phyloP scores from a whole-genome alignment of 805 yeast species.

The Debaryomyces prosopidis region DNA sequence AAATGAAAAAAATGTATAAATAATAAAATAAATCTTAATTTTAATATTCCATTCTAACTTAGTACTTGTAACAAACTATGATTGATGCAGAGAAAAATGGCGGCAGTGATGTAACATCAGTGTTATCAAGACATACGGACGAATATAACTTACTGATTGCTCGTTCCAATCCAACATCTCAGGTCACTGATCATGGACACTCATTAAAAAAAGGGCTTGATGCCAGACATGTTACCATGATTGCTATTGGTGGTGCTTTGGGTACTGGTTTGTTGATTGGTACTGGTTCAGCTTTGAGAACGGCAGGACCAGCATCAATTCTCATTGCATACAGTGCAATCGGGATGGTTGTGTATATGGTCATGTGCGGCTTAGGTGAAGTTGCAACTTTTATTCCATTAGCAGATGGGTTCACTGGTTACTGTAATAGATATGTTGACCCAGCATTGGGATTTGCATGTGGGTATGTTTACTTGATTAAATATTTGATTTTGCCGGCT shows the following conservation, averaged over 20 bases:
- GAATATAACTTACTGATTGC: slow-evolving; percentile 49
- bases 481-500: slow-evolving; percentile 57
- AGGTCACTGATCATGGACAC: slow-evolving; percentile 43
- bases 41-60: too few relatives aligned
- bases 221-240: slow-evolving; percentile 67
- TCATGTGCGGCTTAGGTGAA: slow-evolving; percentile 70
- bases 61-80: not conserved
- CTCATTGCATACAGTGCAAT: slow-evolving; percentile 67
- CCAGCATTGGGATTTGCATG: slow-evolving; percentile 68
- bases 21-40: not conserved
- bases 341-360: slow-evolving; percentile 70
- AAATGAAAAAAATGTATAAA: not conserved
- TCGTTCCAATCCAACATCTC: slow-evolving; percentile 42
- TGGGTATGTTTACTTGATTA: slow-evolving; percentile 62
- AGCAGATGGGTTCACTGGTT: slow-evolving; percentile 65
- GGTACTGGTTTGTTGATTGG: slow-evolving; percentile 83
- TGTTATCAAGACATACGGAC: slow-evolving; percentile 43
- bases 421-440: slow-evolving; percentile 64
- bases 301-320: slow-evolving; percentile 69
- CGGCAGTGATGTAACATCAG: slow-evolving; percentile 20
- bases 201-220: slow-evolving; percentile 44
- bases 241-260: slow-evolving; percentile 81
- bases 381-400: slow-evolving; percentile 67
- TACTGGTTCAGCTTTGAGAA: slow-evolving; percentile 66
- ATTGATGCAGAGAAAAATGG: not conserved